These are phyloP conservation scores for Neonectria ditissima DNA, from an alignment of 2,329 filamentous ascomycete genomes.

Conservation along the genomic window DNA sequence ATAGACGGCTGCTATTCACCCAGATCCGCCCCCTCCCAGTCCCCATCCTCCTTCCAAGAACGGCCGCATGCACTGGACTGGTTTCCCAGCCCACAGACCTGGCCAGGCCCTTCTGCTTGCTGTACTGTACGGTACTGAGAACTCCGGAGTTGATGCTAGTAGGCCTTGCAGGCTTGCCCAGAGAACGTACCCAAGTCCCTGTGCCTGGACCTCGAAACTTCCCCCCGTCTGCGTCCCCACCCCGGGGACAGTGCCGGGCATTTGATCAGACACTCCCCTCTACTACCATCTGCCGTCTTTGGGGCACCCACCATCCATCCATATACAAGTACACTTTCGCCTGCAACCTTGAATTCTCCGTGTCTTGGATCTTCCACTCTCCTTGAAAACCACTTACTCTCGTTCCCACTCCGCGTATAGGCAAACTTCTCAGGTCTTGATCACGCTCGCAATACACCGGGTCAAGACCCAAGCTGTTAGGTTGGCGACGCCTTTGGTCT, in stretches of 20 bases:
- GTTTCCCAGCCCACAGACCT: constrained; percentile 43
- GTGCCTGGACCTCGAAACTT: constrained; percentile 54
- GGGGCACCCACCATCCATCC: constrained; percentile 55
- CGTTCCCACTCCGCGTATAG: constrained; percentile 32
- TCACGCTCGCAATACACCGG: constrained; percentile 21
- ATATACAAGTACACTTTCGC: constrained; percentile 62
- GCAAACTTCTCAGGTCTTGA: constrained; percentile 27
- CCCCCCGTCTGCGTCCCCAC: constrained; percentile 54
- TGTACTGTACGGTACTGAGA: constrained; percentile 38
- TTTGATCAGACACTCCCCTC: constrained; percentile 62
- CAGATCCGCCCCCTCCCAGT: constrained; percentile 45
- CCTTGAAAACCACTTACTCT: constrained; percentile 26
- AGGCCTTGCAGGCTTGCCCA: constrained; percentile 44
- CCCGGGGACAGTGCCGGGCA: constrained; percentile 62
- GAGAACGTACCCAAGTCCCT: constrained; percentile 49
- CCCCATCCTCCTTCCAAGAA: constrained; percentile 61
- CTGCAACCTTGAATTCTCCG: constrained; percentile 52
- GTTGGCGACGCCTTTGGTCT: constrained; percentile 41
- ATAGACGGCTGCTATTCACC: constrained; percentile 43
- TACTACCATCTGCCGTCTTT: constrained; percentile 59
- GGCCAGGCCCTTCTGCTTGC: constrained; percentile 42
- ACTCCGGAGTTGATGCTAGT: constrained; percentile 44
- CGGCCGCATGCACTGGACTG: constrained; percentile 57
- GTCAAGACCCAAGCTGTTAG: constrained; percentile 39
- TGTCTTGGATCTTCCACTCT: constrained; percentile 30